Evolutionary conservation across 352 stramenopile genomes (phyloP).

Genomic region (Phytophthora pluvialis): DNA sequence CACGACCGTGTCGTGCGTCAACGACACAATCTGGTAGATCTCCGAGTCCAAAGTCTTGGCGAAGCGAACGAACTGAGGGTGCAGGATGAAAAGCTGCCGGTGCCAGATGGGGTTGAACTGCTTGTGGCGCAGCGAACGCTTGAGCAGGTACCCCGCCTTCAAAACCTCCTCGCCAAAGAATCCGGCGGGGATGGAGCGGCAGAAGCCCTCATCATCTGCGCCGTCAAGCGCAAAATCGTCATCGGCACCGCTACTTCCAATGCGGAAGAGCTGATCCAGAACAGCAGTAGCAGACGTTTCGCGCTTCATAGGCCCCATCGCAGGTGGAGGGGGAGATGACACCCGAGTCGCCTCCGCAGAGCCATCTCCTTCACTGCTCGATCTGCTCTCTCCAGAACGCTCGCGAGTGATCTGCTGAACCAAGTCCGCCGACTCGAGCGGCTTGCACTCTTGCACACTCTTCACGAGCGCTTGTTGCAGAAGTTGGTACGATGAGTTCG

Average conservation of each 20-base stretch:
- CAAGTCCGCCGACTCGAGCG: constrained; percentile 47
- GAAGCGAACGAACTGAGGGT: constrained; percentile 75
- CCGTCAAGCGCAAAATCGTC: constrained; percentile 29
- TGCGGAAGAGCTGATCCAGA: constrained; percentile 32
- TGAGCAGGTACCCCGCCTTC: constrained; percentile 78
- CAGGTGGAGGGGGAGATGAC: constrained; percentile 14
- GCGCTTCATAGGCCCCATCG: constrained; percentile 29
- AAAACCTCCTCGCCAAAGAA: constrained; percentile 75
- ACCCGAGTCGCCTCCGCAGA: constrained; percentile 1
- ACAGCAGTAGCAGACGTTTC: constrained; percentile 29
- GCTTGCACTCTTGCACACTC: constrained; percentile 58
- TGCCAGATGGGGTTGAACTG: constrained; percentile 87
- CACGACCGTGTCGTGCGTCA: constrained; percentile 68
- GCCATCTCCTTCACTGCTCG: constrained; percentile 27
- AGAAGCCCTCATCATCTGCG: constrained; percentile 37
- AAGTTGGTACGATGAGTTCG: constrained; percentile 69
- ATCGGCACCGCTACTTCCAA: constrained; percentile 29
- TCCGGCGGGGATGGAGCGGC: constrained; percentile 40
- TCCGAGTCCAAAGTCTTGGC: constrained; percentile 66
- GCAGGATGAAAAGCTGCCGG: constrained; percentile 75
- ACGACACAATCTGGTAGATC: constrained; percentile 78
- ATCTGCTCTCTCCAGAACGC: constrained; percentile 33
- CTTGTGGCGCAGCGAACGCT: constrained; percentile 89
- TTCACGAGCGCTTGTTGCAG: constrained; percentile 65
- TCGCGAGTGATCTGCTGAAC: constrained; percentile 31